These are phyloP conservation scores for Saccharomyces mikatae DNA, from an alignment of 805 yeast genomes.

Conservation along the genomic window DNA sequence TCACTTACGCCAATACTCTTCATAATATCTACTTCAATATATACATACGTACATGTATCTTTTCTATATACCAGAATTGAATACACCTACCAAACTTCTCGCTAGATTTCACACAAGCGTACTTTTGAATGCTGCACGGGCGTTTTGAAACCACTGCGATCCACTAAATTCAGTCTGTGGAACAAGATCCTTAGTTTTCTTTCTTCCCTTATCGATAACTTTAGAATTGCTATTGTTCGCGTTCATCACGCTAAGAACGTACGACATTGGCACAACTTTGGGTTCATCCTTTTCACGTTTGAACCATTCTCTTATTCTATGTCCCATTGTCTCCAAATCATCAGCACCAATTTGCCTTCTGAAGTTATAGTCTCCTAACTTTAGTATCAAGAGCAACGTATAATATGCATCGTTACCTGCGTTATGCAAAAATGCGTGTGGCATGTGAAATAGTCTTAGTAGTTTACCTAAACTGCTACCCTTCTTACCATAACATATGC, in stretches of 20 bases:
- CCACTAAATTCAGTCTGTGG: constrained; percentile 26
- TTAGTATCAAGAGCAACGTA: constrained; percentile 43
- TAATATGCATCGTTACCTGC: constrained; percentile 66
- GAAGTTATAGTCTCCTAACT: constrained; percentile 37
- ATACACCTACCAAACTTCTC: background rate
- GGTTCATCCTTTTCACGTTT: constrained; percentile 16
- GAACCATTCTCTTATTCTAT: constrained; percentile 14
- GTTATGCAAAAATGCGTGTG: constrained; percentile 55
- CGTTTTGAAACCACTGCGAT: constrained; percentile 15
- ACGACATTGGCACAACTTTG: constrained; percentile 22
- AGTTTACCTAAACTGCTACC: constrained; percentile 41
- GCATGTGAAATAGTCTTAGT: constrained; percentile 41
- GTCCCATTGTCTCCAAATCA: constrained; percentile 14
- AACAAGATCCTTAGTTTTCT: constrained; percentile 9
- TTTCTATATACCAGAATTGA: background rate
- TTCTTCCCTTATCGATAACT: background rate
- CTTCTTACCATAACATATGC: constrained; percentile 32
- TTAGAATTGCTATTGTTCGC: background rate
- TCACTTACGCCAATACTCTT: background rate
- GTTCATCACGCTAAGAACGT: constrained; percentile 10
- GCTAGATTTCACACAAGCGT: background rate
- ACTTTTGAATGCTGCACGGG: constrained; percentile 14
- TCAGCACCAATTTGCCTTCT: constrained; percentile 19
- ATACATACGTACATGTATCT: background rate
- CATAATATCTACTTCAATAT: background rate